phyloP scores from a whole-genome alignment of 148 eudicot species.

The Limonium bicolor region DNA sequence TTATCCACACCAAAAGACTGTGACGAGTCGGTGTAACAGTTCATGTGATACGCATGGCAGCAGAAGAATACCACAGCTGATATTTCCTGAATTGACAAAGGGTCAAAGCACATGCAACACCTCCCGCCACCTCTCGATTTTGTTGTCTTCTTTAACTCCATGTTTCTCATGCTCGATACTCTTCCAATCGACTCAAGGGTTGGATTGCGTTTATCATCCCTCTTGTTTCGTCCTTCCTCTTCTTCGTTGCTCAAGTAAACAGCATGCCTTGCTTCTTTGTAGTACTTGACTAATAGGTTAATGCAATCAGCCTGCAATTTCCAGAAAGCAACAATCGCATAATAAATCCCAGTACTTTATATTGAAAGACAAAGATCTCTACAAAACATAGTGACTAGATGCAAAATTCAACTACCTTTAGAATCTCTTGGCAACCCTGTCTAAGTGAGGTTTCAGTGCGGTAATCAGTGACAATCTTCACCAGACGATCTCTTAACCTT shows the following conservation, averaged over 20 bases:
- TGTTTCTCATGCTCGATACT: constrained; percentile 30
- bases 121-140: constrained; percentile 65
- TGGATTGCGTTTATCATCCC: constrained; percentile 30
- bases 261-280: constrained; percentile 85
- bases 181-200: constrained; percentile 27
- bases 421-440: constrained; percentile 87
- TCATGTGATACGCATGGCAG: constrained; percentile 76
- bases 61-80: constrained; percentile 73
- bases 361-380: no score
- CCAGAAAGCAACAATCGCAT: neutral
- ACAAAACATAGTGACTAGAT: no score
- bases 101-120: constrained; percentile 95
- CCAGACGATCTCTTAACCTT: constrained; percentile 91
- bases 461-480: constrained; percentile 86
- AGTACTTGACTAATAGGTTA: constrained; percentile 67
- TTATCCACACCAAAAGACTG: constrained; percentile 31
- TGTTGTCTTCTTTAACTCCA: constrained; percentile 70
- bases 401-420: no score
- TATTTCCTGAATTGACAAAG: constrained; percentile 62
- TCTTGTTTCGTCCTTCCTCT: constrained; percentile 49
- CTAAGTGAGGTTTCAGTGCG: constrained; percentile 96
- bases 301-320: constrained; percentile 68
- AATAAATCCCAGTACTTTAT: no score
- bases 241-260: constrained; percentile 61
- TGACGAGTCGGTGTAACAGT: constrained; percentile 72